phyloP scores from a whole-genome alignment of 345 rosid species.

The Schrenkiella parvula region DNA sequence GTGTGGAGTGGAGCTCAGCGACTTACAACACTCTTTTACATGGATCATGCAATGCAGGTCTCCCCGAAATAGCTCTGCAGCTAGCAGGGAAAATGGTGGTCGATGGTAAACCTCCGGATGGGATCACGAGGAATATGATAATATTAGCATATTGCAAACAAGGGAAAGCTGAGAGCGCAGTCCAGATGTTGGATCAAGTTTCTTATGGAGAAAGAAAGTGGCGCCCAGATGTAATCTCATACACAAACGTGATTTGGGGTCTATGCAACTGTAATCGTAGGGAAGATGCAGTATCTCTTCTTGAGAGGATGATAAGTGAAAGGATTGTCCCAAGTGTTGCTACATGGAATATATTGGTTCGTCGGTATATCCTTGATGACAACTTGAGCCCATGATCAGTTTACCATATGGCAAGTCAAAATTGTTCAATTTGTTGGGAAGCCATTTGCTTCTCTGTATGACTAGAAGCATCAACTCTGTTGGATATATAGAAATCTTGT shows the following conservation, averaged over 20 bases:
- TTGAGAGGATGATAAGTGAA: slow-evolving; percentile 50
- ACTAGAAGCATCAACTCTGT: not conserved
- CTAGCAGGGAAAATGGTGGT: slow-evolving; percentile 60
- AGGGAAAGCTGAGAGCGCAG: slow-evolving; percentile 47
- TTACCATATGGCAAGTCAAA: not conserved
- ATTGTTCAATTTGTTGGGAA: not conserved
- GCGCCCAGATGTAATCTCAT: slow-evolving; percentile 60
- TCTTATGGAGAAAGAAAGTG: slow-evolving; percentile 43
- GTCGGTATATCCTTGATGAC: slow-evolving; percentile 46
- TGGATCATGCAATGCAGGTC: slow-evolving; percentile 53
- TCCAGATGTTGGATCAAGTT: slow-evolving; percentile 39
- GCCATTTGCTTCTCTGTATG: not conserved
- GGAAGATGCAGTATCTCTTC: slow-evolving; percentile 44
- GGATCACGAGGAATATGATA: slow-evolving; percentile 52
- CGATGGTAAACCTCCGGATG: slow-evolving; percentile 52
- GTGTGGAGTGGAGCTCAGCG: slow-evolving; percentile 42
- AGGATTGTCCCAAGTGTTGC: slow-evolving; percentile 53
- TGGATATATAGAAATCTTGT: not conserved
- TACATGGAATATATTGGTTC: slow-evolving; percentile 70
- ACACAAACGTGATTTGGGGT: slow-evolving; percentile 66
- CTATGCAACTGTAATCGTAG: slow-evolving; percentile 46
- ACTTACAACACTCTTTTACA: slow-evolving; percentile 66
- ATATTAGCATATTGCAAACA: slow-evolving; percentile 52
- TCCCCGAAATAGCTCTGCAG: slow-evolving; percentile 47
- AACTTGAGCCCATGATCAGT: slow-evolving; percentile 37